Evolutionary conservation across 352 stramenopile species (phyloP).

Genomic region (Phytophthora quininea): DNA sequence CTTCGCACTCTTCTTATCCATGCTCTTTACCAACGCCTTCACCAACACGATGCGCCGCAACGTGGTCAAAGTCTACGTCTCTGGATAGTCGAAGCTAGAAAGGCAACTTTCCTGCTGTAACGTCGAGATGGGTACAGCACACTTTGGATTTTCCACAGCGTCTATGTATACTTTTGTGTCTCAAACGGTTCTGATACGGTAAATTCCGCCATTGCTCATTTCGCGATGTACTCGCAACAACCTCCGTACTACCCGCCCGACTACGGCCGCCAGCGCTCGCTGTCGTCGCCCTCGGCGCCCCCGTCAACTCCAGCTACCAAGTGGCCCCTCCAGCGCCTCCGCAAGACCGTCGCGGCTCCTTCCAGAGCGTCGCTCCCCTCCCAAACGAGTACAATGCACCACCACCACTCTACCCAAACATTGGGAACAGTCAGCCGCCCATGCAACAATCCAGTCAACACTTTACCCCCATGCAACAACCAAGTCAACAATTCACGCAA

Average conservation of each 20-base stretch:
- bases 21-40: slow-evolving; percentile 50
- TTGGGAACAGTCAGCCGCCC: slow-evolving; percentile 10
- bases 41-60: slow-evolving; percentile 52
- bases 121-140: no score
- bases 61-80: slow-evolving; percentile 62
- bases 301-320: slow-evolving; percentile 29
- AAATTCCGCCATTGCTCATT: slow-evolving; percentile 30
- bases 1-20: slow-evolving; percentile 32
- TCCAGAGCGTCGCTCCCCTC: slow-evolving; percentile 25
- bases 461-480: no score
- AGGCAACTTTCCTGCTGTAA: no score
- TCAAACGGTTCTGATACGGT: no score
- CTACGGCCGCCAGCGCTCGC: slow-evolving; percentile 17
- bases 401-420: slow-evolving; percentile 25
- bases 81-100: slow-evolving; percentile 11
- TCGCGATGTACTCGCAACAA: slow-evolving; percentile 30
- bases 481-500: slow-evolving; percentile 15
- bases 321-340: slow-evolving; percentile 22
- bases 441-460: no score
- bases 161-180: no score
- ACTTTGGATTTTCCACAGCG: no score
- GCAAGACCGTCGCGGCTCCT: slow-evolving; percentile 32
- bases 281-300: slow-evolving; percentile 48
- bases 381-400: slow-evolving; percentile 22
- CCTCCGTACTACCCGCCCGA: slow-evolving; percentile 17